A percentile compares a stretch with the other conserved stretches of the same genome.
phyloP scores from a whole-genome alignment of 2,329 filamentous ascomycete species.

The Lachnellula subtilissima region DNA sequence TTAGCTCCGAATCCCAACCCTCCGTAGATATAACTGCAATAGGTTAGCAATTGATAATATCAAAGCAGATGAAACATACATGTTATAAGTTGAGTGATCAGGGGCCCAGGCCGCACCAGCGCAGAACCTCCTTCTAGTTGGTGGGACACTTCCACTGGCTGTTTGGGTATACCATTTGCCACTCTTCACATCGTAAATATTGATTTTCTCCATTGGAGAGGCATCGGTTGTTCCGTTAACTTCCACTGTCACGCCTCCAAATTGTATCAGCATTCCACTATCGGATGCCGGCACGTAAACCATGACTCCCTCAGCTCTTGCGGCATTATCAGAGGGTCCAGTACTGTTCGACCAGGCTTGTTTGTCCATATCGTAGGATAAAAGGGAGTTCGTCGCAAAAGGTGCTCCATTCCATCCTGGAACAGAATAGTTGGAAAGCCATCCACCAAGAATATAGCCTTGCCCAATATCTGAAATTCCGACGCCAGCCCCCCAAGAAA shows the following conservation, averaged over 20 bases:
- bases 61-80: constrained; percentile 39
- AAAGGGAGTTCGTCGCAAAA: constrained; percentile 45
- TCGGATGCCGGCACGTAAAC: constrained; percentile 56
- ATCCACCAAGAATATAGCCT: constrained; percentile 60
- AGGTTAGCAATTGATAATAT: constrained; percentile 8
- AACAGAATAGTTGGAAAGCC: constrained; percentile 50
- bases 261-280: constrained; percentile 54
- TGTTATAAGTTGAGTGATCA: constrained; percentile 59
- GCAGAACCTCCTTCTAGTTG: constrained; percentile 53
- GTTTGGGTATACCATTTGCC: constrained; percentile 57
- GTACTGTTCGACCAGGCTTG: constrained; percentile 49
- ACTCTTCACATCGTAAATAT: constrained; percentile 56
- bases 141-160: constrained; percentile 49
- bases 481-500: constrained; percentile 53
- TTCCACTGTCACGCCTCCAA: constrained; percentile 52
- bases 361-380: constrained; percentile 52
- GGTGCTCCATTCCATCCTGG: constrained; percentile 46
- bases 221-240: constrained; percentile 40
- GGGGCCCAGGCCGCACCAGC: constrained; percentile 54
- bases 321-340: constrained; percentile 43
- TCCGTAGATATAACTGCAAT: constrained; percentile 54
- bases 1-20: constrained; percentile 46
- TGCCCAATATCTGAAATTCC: constrained; percentile 49
- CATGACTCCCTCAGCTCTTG: constrained; percentile 56
- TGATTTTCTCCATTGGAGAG: constrained; percentile 46